These are phyloP conservation scores for Sungouiozyma intestinalis DNA, from an alignment of 805 yeast species.

Conservation along the genomic window DNA sequence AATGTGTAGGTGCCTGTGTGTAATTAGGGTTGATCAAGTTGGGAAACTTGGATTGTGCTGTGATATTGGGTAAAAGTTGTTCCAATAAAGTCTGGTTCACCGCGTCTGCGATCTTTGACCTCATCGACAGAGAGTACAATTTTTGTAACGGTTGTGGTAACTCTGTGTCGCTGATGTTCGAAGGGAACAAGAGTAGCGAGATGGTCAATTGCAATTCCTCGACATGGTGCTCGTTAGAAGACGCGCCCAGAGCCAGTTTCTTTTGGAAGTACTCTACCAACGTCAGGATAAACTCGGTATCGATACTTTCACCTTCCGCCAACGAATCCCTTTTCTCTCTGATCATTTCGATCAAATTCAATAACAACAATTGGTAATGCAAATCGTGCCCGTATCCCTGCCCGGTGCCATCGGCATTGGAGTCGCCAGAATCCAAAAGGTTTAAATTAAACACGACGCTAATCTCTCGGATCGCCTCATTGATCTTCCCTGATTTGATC, in stretches of 20 bases:
- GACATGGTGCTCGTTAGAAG: conserved; percentile 47
- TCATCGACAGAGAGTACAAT: conserved; percentile 47
- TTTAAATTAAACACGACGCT: conserved; percentile 21
- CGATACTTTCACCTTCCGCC: conserved; percentile 22
- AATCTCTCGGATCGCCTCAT: conserved; percentile 24
- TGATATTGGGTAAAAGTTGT: conserved; percentile 16
- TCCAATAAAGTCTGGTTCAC: conserved; percentile 45
- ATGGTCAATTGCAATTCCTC: conserved; percentile 71
- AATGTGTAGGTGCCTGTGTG: background rate
- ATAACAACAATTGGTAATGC: conserved; percentile 61
- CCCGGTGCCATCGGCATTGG: conserved; percentile 40
- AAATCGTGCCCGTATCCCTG: conserved; percentile 51
- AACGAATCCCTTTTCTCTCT: conserved; percentile 28
- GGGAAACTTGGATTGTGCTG: conserved; percentile 10
- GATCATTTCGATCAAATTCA: conserved; percentile 75
- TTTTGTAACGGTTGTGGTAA: conserved; percentile 46
- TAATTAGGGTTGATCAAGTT: conserved; percentile 6
- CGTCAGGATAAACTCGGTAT: conserved; percentile 40
- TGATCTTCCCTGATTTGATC: conserved; percentile 18
- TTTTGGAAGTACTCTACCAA: conserved; percentile 51
- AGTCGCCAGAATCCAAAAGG: conserved; percentile 32
- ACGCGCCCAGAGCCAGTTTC: conserved; percentile 51
- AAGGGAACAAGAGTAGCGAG: conserved; percentile 55
- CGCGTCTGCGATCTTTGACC: conserved; percentile 55
- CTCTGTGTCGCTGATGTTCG: conserved; percentile 18